A percentile compares a stretch with the other conserved stretches of the same genome.
phyloP scores from a whole-genome alignment of 2,329 filamentous ascomycete genomes.

The Ciborinia camelliae region DNA sequence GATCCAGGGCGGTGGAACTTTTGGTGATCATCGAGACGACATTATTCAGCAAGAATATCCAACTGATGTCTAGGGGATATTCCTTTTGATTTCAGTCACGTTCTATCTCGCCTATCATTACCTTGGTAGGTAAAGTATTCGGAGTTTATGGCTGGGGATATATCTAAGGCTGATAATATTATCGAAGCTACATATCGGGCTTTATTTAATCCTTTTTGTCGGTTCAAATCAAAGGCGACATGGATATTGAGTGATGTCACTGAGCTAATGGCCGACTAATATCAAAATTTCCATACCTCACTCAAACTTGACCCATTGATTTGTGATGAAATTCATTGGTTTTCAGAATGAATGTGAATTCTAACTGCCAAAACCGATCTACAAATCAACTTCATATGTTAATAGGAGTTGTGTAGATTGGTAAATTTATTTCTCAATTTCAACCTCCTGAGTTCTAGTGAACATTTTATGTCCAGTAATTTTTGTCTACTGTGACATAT shows the following conservation, averaged over 20 bases:
- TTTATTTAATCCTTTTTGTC: background rate
- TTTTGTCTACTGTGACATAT: background rate
- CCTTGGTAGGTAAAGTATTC: background rate
- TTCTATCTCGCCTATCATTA: background rate
- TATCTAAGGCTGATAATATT: background rate
- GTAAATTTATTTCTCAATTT: too few species aligned
- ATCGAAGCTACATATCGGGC: background rate
- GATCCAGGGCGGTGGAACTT: slow-evolving; percentile 28
- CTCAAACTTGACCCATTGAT: background rate
- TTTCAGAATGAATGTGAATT: too few species aligned
- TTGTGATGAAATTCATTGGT: background rate
- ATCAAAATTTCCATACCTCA: background rate
- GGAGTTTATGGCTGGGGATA: background rate
- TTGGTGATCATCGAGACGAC: slow-evolving; percentile 19
- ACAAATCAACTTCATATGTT: background rate
- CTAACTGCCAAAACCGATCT: background rate
- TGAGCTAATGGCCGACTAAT: background rate
- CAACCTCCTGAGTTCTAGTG: background rate
- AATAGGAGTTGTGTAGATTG: background rate
- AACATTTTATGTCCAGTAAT: background rate
- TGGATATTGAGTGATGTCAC: background rate
- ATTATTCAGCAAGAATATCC: slow-evolving; percentile 19
- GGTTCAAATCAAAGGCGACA: background rate
- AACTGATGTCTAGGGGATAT: background rate
- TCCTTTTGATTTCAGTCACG: background rate